Evolutionary conservation across 768 basidiomycete species (phyloP).

Genomic region (Boletales sp.): DNA sequence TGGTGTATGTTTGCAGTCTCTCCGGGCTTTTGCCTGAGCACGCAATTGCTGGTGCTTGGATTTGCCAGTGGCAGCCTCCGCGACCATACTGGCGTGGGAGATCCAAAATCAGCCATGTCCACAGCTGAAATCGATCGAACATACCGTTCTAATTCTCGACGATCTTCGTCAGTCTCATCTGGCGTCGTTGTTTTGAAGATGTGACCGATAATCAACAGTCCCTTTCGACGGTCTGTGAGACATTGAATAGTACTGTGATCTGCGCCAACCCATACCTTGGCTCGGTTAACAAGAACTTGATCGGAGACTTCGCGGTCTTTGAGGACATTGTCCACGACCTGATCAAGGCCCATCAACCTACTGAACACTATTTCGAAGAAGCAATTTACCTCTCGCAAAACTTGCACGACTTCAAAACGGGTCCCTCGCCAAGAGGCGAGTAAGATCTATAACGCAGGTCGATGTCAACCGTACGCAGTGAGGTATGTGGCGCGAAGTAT

Average conservation of each 20-base stretch:
- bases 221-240: conserved; percentile 40
- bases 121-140: conserved; percentile 16
- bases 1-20: conserved; percentile 39
- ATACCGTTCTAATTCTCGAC: conserved; percentile 89
- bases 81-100: conserved; percentile 61
- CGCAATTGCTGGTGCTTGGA: conserved; percentile 48
- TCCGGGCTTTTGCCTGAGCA: conserved; percentile 20
- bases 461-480: not conserved
- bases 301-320: conserved; percentile 77
- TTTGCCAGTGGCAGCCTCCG: conserved; percentile 77
- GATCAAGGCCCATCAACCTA: conserved; percentile 1
- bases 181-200: conserved; percentile 84
- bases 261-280: conserved; percentile 55
- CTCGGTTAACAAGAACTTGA: conserved; percentile 68
- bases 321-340: conserved; percentile 82
- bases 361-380: conserved; percentile 3
- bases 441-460: conserved; percentile 56
- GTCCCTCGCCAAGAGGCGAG: conserved; percentile 98
- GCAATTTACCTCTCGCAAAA: conserved; percentile 62
- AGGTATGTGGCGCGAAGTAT: not conserved
- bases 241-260: not conserved
- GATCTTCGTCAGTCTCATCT: conserved; percentile 90
- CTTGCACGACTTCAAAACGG: conserved; percentile 89
- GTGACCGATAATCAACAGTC: conserved; percentile 82
- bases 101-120: conserved; percentile 2